Evolutionary conservation across 2,329 filamentous ascomycete species (phyloP).

Genomic region (Cadophora luteo-olivacea): DNA sequence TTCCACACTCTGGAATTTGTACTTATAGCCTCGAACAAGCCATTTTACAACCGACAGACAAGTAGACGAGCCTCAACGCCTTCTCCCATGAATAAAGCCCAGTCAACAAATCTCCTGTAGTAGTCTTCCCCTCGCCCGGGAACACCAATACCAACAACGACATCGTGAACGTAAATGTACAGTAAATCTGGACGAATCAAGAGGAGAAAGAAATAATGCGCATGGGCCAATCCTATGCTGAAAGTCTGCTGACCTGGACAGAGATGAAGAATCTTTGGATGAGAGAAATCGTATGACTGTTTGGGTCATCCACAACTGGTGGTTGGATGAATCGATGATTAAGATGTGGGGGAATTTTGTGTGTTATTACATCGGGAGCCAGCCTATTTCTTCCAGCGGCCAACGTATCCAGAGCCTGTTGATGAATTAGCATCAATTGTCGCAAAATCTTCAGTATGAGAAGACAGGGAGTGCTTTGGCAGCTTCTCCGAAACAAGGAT

Average conservation of each 20-base stretch:
- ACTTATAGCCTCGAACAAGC: background rate
- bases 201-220: background rate
- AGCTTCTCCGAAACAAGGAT: background rate
- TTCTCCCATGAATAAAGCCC: background rate
- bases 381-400: slow-evolving; percentile 44
- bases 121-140: too few species aligned
- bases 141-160: background rate
- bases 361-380: slow-evolving; percentile 30
- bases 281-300: background rate
- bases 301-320: background rate
- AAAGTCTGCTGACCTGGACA: background rate
- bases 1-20: too few species aligned
- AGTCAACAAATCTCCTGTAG: background rate
- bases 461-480: too few species aligned
- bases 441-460: background rate
- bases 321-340: background rate
- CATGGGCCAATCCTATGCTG: too few species aligned
- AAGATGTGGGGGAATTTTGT: background rate
- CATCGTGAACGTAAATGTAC: background rate
- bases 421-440: background rate
- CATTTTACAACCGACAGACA: too few species aligned
- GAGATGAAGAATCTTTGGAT: background rate
- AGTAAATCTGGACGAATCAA: background rate
- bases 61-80: background rate
- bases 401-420: slow-evolving; percentile 46